These are phyloP conservation scores for Sanghuangporus sanghuang DNA, from an alignment of 1,284 basidiomycete genomes.

Conservation along the genomic window DNA sequence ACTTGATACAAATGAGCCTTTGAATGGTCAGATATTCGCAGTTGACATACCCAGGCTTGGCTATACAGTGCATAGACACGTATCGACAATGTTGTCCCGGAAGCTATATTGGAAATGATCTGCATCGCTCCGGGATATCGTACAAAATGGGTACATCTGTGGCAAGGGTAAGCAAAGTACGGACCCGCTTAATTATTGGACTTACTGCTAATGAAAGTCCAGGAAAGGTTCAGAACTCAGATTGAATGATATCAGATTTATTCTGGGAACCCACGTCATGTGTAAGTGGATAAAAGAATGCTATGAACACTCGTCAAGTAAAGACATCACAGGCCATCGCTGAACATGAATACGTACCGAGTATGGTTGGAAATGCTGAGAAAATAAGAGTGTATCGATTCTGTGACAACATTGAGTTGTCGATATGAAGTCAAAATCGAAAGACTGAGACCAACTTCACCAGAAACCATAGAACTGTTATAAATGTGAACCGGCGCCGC, in stretches of 20 bases:
- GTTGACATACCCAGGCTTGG: conserved; percentile 2
- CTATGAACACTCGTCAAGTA: not conserved
- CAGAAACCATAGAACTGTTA: conserved; percentile 13
- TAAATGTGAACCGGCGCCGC: conserved; percentile 10
- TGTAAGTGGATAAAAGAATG: not conserved
- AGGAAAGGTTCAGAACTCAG: not conserved
- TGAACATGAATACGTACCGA: not conserved
- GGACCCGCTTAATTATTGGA: not conserved
- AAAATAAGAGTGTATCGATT: conserved; percentile 12
- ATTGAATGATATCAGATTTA: too few relatives aligned
- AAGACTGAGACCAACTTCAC: not conserved
- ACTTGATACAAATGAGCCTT: not conserved
- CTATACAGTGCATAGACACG: conserved; percentile 15
- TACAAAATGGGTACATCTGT: conserved; percentile 10
- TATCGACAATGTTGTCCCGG: conserved; percentile 10
- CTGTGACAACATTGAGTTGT: not conserved
- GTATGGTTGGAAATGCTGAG: conserved; percentile 4
- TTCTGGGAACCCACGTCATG: not conserved
- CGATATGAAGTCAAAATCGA: not conserved
- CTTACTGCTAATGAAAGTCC: not conserved
- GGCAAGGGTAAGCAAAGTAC: not conserved
- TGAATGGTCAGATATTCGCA: not conserved
- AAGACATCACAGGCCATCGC: not conserved
- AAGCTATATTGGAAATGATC: conserved; percentile 13
- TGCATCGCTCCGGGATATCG: conserved; percentile 16